These are phyloP conservation scores for Komagataella phaffii DNA, from an alignment of 805 yeast species.

Conservation along the genomic window DNA sequence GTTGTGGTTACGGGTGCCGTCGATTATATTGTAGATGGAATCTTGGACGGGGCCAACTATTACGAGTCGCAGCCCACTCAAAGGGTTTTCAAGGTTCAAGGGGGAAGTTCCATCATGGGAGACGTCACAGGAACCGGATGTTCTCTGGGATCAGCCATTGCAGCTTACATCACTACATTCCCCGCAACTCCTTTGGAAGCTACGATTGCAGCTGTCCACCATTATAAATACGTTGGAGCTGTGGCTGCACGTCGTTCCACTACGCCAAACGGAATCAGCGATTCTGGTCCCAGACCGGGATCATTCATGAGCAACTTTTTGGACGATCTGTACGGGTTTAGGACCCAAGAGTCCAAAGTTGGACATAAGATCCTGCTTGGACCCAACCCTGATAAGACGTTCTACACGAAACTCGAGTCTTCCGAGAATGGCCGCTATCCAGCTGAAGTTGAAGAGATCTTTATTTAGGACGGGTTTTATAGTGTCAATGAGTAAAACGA, in stretches of 20 bases:
- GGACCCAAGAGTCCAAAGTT: not conserved
- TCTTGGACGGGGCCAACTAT: slow-evolving; percentile 6
- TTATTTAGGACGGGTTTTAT: too few relatives aligned
- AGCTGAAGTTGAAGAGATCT: not conserved
- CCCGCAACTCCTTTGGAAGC: slow-evolving; percentile 27
- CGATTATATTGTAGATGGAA: slow-evolving; percentile 39
- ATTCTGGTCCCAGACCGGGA: slow-evolving; percentile 27
- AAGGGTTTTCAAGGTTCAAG: slow-evolving; percentile 23
- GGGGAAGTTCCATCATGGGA: slow-evolving; percentile 55
- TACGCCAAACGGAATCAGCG: slow-evolving; percentile 1
- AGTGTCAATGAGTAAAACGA: not conserved
- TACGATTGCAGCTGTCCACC: slow-evolving; percentile 36
- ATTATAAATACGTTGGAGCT: slow-evolving; percentile 52
- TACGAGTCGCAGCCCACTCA: slow-evolving; percentile 11
- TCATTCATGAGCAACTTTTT: slow-evolving; percentile 32
- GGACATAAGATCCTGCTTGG: not conserved
- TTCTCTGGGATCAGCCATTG: slow-evolving; percentile 61
- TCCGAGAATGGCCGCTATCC: not conserved
- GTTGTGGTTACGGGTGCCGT: slow-evolving; percentile 61
- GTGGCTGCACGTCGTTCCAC: slow-evolving; percentile 26
- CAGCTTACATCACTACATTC: slow-evolving; percentile 38
- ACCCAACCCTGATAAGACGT: not conserved
- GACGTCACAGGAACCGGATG: slow-evolving; percentile 76
- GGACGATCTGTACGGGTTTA: slow-evolving; percentile 19
- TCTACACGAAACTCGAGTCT: not conserved